Conservation (phyloP, 768 basidiomycete genomes). For the Suillus weaverae region DNA sequence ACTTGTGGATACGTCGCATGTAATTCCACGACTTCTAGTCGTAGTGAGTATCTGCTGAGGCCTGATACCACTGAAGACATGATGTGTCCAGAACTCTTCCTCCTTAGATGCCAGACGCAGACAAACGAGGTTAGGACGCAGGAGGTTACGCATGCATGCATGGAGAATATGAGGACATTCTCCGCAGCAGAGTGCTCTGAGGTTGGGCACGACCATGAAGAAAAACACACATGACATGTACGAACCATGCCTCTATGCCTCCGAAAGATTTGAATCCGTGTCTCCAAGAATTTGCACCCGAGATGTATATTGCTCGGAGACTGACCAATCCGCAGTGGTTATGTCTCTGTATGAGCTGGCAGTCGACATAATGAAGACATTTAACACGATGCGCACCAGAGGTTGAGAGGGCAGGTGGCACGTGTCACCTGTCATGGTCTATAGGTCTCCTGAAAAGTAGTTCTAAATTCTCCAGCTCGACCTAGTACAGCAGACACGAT, state of each 20-base stretch:
- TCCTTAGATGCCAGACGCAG: background rate
- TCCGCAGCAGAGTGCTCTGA: background rate
- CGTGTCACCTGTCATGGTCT: background rate
- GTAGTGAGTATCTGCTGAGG: background rate
- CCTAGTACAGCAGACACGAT: slow-evolving; percentile 13
- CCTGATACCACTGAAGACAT: background rate
- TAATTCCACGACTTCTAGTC: background rate
- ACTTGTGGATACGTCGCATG: background rate
- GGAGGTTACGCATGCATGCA: background rate
- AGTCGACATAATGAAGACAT: background rate
- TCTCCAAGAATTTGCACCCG: background rate
- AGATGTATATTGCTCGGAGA: background rate
- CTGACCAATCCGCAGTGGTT: background rate
- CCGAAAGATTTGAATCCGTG: background rate
- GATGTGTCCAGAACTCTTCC: background rate
- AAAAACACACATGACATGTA: background rate
- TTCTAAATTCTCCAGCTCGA: slow-evolving; percentile 10
- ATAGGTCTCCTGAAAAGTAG: slow-evolving; percentile 12
- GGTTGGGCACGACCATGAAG: background rate
- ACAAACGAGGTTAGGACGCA: background rate
- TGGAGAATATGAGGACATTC: background rate
- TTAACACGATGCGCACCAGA: background rate
- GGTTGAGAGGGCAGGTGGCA: background rate
- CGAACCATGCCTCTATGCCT: too few species aligned
- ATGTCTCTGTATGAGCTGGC: background rate